phyloP scores from a whole-genome alignment of 1,284 basidiomycete genomes.

The Trichosporon faecale region DNA sequence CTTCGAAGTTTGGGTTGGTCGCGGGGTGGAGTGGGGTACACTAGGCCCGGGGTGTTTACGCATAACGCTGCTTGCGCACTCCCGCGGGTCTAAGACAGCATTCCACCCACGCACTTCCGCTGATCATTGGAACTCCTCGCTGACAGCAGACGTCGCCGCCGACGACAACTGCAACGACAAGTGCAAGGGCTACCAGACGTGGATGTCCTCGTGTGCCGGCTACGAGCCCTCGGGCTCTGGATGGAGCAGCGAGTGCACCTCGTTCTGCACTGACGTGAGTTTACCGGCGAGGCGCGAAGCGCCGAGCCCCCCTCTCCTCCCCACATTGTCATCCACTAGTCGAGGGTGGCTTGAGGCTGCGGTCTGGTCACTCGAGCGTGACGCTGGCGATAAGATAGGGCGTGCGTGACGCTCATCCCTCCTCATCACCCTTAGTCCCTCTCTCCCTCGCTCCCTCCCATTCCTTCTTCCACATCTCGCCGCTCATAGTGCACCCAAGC shows the following conservation, averaged over 20 bases:
- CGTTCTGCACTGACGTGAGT: conserved; percentile 18
- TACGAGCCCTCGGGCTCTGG: conserved; percentile 14
- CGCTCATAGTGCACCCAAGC: neutral
- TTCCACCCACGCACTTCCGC: neutral
- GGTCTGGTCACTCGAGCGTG: neutral
- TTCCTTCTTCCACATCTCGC: neutral
- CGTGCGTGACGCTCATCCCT: neutral
- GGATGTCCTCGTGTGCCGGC: conserved; percentile 15
- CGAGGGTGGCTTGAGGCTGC: no score
- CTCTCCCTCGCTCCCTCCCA: neutral
- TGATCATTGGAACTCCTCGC: neutral
- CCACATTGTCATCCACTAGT: neutral
- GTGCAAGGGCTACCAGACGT: conserved; percentile 14
- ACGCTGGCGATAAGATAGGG: neutral
- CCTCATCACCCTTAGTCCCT: neutral
- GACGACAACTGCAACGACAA: conserved; percentile 14
- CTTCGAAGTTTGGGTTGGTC: neutral
- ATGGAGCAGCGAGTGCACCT: conserved; percentile 11
- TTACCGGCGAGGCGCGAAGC: neutral
- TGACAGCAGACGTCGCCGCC: conserved; percentile 4
- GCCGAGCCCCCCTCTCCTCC: neutral
- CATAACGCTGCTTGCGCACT: neutral
- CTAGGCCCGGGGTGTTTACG: neutral
- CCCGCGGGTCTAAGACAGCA: neutral
- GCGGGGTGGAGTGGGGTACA: neutral